A percentile compares a stretch with the other conserved stretches of the same genome.
phyloP scores from a whole-genome alignment of 1,284 basidiomycete genomes.

The Melanopsichium pennsylvanicum region DNA sequence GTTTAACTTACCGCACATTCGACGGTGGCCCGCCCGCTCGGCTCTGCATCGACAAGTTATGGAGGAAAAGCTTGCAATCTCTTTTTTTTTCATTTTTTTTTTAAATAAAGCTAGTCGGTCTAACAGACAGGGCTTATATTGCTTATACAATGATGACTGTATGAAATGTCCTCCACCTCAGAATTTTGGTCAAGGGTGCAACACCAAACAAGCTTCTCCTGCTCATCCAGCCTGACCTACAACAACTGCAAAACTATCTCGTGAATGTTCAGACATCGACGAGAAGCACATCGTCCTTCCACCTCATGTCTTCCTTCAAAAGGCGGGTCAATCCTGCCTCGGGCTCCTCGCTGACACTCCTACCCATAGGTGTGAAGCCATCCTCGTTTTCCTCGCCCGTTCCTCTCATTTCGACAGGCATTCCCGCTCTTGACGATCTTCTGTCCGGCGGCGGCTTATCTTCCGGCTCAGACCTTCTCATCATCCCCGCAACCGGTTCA shows the following conservation, averaged over 20 bases:
- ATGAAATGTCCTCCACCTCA: conserved; percentile 13
- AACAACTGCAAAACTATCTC: too few relatives aligned
- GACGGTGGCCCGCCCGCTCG: too few relatives aligned
- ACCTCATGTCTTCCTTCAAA: conserved; percentile 77
- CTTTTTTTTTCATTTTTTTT: too few relatives aligned
- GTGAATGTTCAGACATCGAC: too few relatives aligned
- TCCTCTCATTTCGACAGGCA: conserved; percentile 81
- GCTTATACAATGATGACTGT: conserved; percentile 13
- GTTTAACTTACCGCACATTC: too few relatives aligned
- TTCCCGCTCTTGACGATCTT: conserved; percentile 93
- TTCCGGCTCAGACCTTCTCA: conserved; percentile 76
- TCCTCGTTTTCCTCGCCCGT: conserved; percentile 74
- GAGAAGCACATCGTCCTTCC: too few relatives aligned
- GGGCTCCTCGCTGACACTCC: conserved; percentile 65
- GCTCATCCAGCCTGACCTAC: too few relatives aligned
- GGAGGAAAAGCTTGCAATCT: too few relatives aligned
- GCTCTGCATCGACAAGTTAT: too few relatives aligned
- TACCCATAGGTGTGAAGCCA: conserved; percentile 72
- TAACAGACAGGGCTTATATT: not conserved
- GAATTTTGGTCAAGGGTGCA: conserved; percentile 2
- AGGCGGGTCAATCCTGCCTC: conserved; percentile 69
- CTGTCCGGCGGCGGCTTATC: conserved; percentile 87
- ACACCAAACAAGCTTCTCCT: not conserved
- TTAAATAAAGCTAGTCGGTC: too few relatives aligned
- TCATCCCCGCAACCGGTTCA: conserved; percentile 68